These are phyloP conservation scores for Volvox carteri DNA, from an alignment of 163 green algal species.

Conservation along the genomic window DNA sequence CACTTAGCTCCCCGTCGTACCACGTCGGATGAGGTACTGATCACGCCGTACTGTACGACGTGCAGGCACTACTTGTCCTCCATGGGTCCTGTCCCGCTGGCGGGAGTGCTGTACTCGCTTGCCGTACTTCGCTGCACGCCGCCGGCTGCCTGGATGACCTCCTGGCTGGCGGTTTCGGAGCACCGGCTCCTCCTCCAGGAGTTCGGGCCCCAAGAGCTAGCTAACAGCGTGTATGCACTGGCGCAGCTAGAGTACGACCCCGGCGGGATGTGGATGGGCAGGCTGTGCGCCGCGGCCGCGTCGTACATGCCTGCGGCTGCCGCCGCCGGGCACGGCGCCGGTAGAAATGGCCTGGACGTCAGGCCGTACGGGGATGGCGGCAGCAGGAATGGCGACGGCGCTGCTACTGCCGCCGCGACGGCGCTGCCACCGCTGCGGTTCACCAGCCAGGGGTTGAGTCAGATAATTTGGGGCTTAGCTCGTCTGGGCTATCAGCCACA, in stretches of 20 bases:
- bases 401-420: not conserved
- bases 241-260: slow-evolving; percentile 5
- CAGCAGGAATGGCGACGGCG: not conserved
- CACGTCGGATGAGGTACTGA: no score
- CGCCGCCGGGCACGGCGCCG: not conserved
- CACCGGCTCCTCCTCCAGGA: not conserved
- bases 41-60: no score
- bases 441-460: slow-evolving; percentile 23
- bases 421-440: not conserved
- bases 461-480: slow-evolving; percentile 31
- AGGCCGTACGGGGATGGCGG: not conserved
- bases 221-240: slow-evolving; percentile 12
- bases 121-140: not conserved
- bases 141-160: not conserved
- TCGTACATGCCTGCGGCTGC: not conserved
- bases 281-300: not conserved
- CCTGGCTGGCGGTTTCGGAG: slow-evolving; percentile 26
- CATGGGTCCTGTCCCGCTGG: not conserved
- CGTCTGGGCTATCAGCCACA: slow-evolving; percentile 5
- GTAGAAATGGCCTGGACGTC: not conserved
- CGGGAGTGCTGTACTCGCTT: slow-evolving; percentile 15
- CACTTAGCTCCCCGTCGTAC: no score
- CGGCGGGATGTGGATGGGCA: not conserved
- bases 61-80: not conserved
- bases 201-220: slow-evolving; percentile 32